phyloP scores from a whole-genome alignment of 805 yeast genomes.

The Sugiyamaella lignohabitans region DNA sequence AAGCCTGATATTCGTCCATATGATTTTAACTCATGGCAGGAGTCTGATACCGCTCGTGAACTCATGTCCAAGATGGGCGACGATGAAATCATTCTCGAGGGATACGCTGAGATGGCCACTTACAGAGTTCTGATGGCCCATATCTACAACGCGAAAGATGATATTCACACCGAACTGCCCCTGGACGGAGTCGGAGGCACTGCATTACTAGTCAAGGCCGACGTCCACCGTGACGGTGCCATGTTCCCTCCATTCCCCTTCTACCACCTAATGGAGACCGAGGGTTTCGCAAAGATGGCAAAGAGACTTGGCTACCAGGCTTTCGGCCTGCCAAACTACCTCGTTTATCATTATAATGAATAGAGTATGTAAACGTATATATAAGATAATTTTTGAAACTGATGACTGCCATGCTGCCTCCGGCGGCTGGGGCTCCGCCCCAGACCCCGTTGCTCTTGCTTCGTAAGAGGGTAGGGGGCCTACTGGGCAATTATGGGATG shows the following conservation, averaged over 20 bases:
- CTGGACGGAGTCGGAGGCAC: slow-evolving; percentile 99
- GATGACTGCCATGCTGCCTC: too few relatives aligned
- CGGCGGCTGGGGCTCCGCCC: too few relatives aligned
- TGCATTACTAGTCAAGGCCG: slow-evolving; percentile 91
- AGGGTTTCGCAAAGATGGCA: slow-evolving; percentile 96
- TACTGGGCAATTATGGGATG: too few relatives aligned
- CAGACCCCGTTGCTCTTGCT: too few relatives aligned
- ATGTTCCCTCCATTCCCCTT: slow-evolving; percentile 99
- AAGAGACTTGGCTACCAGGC: slow-evolving; percentile 87
- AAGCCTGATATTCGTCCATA: slow-evolving; percentile 68
- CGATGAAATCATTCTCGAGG: slow-evolving; percentile 93
- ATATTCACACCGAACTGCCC: slow-evolving; percentile 65
- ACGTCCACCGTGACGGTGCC: slow-evolving; percentile 98
- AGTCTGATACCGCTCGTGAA: slow-evolving; percentile 64
- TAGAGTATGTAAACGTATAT: too few relatives aligned
- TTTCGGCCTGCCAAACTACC: slow-evolving; percentile 87
- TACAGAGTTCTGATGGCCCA: slow-evolving; percentile 93
- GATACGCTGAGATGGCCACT: slow-evolving; percentile 88
- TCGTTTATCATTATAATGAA: slow-evolving; percentile 88
- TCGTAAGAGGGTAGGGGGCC: too few relatives aligned
- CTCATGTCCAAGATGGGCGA: slow-evolving; percentile 68
- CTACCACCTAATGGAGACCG: slow-evolving; percentile 94
- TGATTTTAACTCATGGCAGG: slow-evolving; percentile 89
- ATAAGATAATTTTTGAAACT: too few relatives aligned
- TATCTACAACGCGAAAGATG: slow-evolving; percentile 63